These are phyloP conservation scores for Exophiala bonariae DNA, from an alignment of 2,329 filamentous ascomycete species.

Conservation along the genomic window DNA sequence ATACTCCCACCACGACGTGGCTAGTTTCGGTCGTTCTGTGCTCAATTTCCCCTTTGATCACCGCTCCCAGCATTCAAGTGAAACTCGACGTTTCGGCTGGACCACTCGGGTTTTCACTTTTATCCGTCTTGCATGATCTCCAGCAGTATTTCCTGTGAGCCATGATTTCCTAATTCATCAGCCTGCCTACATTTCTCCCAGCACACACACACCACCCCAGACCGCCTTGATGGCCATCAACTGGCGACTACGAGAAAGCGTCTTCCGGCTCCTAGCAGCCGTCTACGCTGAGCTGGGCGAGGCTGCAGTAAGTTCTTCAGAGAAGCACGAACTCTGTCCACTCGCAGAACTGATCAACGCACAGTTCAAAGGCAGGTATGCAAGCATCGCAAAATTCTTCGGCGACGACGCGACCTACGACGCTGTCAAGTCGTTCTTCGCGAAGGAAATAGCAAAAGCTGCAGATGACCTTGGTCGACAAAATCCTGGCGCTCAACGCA, in stretches of 20 bases:
- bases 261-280: constrained; percentile 17
- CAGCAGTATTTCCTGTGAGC: too few species aligned
- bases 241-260: constrained; percentile 14
- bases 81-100: too few species aligned
- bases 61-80: too few species aligned
- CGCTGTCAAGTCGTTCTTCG: constrained; percentile 20
- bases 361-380: constrained; percentile 21
- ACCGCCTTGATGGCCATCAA: constrained; percentile 13
- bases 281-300: constrained; percentile 22
- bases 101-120: too few species aligned
- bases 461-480: constrained; percentile 10
- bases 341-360: background rate
- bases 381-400: constrained; percentile 16
- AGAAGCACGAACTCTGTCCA: background rate
- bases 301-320: constrained; percentile 11
- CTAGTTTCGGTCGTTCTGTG: too few species aligned
- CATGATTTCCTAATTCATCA: too few species aligned
- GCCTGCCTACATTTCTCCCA: too few species aligned
- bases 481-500: constrained; percentile 5
- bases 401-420: constrained; percentile 16
- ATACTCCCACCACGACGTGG: too few species aligned
- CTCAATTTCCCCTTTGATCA: too few species aligned
- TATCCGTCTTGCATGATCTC: too few species aligned
- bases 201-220: too few species aligned
- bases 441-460: constrained; percentile 16